phyloP scores from a whole-genome alignment of 805 yeast species.

The Metschnikowia kunwiensis region DNA sequence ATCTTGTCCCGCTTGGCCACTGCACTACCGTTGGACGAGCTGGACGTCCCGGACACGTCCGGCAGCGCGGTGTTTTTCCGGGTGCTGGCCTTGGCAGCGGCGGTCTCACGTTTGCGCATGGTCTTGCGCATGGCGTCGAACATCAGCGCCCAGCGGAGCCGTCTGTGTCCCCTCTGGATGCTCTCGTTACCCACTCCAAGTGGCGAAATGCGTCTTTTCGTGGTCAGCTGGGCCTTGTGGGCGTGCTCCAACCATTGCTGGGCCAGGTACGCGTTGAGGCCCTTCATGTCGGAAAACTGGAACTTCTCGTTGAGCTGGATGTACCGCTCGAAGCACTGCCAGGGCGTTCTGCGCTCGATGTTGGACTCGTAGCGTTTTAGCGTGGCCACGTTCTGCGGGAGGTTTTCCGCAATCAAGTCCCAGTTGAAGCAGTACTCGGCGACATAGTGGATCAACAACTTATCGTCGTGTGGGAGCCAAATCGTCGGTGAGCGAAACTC shows the following conservation, averaged over 20 bases:
- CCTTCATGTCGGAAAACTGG: constrained; percentile 83
- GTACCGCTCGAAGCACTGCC: constrained; percentile 98
- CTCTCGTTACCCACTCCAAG: constrained; percentile 92
- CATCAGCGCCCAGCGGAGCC: constrained; percentile 94
- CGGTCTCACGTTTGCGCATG: constrained; percentile 83
- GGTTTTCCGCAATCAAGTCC: constrained; percentile 83
- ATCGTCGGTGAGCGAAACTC: constrained; percentile 87
- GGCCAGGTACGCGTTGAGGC: constrained; percentile 77
- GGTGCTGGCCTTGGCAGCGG: constrained; percentile 34
- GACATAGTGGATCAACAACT: constrained; percentile 70
- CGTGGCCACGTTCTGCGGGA: constrained; percentile 62
- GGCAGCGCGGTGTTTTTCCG: constrained; percentile 17
- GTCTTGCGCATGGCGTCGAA: constrained; percentile 91
- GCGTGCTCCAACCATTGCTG: constrained; percentile 92
- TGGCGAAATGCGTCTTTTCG: constrained; percentile 86
- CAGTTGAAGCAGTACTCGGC: constrained; percentile 89
- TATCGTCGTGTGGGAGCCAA: constrained; percentile 95
- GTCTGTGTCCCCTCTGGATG: constrained; percentile 86
- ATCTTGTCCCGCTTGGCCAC: constrained; percentile 43
- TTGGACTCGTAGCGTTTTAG: constrained; percentile 68
- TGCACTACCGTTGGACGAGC: constrained; percentile 3
- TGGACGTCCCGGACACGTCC: constrained; percentile 8
- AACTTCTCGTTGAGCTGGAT: constrained; percentile 88
- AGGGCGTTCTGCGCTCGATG: constrained; percentile 92
- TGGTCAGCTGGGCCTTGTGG: constrained; percentile 80